Conservation (phyloP, 495 filamentous ascomycete genomes). For the Aspergillus biplanus region DNA sequence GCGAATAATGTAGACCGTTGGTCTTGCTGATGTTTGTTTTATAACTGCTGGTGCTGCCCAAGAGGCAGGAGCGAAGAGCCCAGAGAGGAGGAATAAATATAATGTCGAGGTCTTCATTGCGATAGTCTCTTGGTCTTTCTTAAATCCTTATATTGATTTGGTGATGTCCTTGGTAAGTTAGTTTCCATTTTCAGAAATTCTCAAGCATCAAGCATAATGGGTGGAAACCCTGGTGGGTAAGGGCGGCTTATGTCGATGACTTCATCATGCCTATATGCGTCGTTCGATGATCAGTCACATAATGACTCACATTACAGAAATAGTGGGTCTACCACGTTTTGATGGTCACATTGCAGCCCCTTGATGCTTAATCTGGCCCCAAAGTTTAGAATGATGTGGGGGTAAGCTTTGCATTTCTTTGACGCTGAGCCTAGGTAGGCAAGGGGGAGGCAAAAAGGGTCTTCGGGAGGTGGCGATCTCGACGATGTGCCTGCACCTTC, state of each 20-base stretch:
- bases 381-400: too few species aligned
- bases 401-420: too few species aligned
- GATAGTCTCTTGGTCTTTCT: background rate
- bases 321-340: background rate
- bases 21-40: background rate
- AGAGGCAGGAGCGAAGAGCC: background rate
- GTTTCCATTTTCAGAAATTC: background rate
- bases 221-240: too few species aligned
- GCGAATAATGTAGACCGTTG: constrained; percentile 55
- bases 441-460: too few species aligned
- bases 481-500: too few species aligned
- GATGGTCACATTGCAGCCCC: background rate
- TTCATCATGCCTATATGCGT: background rate
- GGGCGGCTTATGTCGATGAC: background rate
- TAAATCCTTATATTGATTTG: background rate
- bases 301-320: background rate
- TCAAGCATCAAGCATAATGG: too few species aligned
- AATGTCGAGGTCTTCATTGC: background rate
- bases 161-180: background rate
- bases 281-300: background rate
- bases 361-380: too few species aligned
- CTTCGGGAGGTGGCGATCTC: too few species aligned
- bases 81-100: background rate
- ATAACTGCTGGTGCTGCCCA: background rate
- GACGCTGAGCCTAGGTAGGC: too few species aligned